Percentiles rank a stretch among this genome's conserved stretches.
Conservation (phyloP, 768 basidiomycete species). For the Pleurotus djamor region DNA sequence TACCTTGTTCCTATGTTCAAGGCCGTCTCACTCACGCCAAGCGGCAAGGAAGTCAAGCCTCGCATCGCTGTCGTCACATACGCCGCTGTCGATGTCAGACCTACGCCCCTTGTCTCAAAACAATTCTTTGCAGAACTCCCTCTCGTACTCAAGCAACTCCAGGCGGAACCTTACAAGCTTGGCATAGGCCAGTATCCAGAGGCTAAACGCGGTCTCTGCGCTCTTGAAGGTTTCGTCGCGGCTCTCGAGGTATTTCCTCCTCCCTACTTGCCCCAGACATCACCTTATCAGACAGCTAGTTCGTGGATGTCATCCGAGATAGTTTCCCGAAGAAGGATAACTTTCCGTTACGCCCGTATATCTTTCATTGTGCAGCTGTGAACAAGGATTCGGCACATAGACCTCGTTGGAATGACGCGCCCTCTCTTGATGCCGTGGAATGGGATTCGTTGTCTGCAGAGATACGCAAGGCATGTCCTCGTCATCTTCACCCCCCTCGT, state of each 20-base stretch:
- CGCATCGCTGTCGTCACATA: slow-evolving; percentile 60
- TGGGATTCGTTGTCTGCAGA: slow-evolving; percentile 65
- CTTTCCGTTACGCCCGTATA: slow-evolving; percentile 29
- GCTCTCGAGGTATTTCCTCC: slow-evolving; percentile 55
- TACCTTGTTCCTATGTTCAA: slow-evolving; percentile 53
- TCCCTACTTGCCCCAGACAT: not conserved
- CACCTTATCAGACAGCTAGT: slow-evolving; percentile 16
- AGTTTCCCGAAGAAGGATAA: slow-evolving; percentile 14
- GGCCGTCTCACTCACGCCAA: slow-evolving; percentile 44
- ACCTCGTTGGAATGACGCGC: slow-evolving; percentile 52
- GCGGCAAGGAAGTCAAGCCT: slow-evolving; percentile 34
- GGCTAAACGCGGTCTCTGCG: slow-evolving; percentile 56
- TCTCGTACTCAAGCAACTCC: slow-evolving; percentile 40
- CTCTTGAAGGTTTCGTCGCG: slow-evolving; percentile 69
- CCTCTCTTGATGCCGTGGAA: slow-evolving; percentile 44
- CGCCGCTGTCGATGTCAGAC: slow-evolving; percentile 53
- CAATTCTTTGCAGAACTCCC: slow-evolving; percentile 50
- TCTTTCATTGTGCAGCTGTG: slow-evolving; percentile 61
- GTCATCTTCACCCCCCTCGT: not conserved
- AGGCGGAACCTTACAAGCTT: slow-evolving; percentile 39
- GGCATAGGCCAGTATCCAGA: slow-evolving; percentile 58
- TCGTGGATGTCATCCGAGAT: slow-evolving; percentile 39
- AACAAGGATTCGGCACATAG: slow-evolving; percentile 51
- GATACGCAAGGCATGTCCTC: slow-evolving; percentile 52
- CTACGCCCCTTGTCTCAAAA: slow-evolving; percentile 54